A percentile compares a stretch with the other conserved stretches of the same genome.
Conservation (phyloP, 192 early-diverging fungal genomes). For the Bifiguratus adelaidae region DNA sequence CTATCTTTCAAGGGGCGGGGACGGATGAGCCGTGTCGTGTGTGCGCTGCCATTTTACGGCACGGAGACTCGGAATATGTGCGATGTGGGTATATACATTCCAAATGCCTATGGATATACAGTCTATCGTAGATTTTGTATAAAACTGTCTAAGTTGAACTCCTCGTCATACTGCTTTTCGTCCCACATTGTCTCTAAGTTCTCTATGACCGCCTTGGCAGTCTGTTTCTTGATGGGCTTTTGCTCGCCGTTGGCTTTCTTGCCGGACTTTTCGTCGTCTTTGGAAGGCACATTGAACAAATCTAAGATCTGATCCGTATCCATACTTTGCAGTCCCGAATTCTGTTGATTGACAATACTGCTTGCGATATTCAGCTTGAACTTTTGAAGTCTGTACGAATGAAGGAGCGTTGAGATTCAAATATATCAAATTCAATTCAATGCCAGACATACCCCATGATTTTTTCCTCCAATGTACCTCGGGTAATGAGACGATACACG, state of each 20-base stretch:
- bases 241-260: slow-evolving; percentile 19
- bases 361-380: slow-evolving; percentile 98
- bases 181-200: slow-evolving; percentile 84
- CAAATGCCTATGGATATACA: too few relatives aligned
- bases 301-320: slow-evolving; percentile 94
- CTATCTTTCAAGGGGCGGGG: too few relatives aligned
- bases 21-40: too few relatives aligned
- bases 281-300: slow-evolving; percentile 66
- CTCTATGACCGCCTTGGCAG: slow-evolving; percentile 60
- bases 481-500: slow-evolving; percentile 95
- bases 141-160: slow-evolving; percentile 74
- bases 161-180: slow-evolving; percentile 78
- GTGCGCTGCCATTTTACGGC: too few relatives aligned
- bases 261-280: slow-evolving; percentile 20
- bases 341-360: slow-evolving; percentile 93
- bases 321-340: slow-evolving; percentile 88
- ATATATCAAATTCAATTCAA: neutral
- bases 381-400: slow-evolving; percentile 69
- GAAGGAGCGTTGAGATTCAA: neutral
- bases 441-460: slow-evolving; percentile 80
- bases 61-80: too few relatives aligned
- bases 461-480: slow-evolving; percentile 97
- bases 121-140: slow-evolving; percentile 50
- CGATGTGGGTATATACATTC: too few relatives aligned
- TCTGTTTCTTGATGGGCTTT: slow-evolving; percentile 26